Evolutionary conservation across 805 yeast species (phyloP).

Genomic region (Brettanomyces nanus): DNA sequence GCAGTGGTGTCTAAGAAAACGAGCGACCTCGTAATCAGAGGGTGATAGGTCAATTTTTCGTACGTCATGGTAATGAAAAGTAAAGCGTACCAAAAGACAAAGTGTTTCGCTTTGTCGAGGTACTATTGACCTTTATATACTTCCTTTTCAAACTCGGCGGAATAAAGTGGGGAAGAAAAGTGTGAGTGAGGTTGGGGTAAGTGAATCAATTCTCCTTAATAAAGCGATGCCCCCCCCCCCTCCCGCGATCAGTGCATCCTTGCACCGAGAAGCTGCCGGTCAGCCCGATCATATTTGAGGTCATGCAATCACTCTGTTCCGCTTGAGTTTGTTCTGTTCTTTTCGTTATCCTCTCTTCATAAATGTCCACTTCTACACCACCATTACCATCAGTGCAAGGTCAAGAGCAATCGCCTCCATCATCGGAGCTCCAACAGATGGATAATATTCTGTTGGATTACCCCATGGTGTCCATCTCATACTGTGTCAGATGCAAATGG

Average conservation of each 20-base stretch:
- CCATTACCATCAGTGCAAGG: background rate
- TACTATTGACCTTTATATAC: too few relatives aligned
- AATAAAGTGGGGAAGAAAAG: background rate
- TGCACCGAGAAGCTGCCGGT: too few relatives aligned
- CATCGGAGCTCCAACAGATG: background rate
- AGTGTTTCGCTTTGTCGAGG: too few relatives aligned
- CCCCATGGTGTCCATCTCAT: constrained; percentile 62
- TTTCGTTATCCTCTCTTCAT: background rate
- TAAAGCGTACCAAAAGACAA: too few relatives aligned
- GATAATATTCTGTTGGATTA: constrained; percentile 19
- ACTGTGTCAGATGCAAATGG: constrained; percentile 85
- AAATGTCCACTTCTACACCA: background rate
- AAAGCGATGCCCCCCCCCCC: too few relatives aligned
- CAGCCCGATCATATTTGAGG: too few relatives aligned
- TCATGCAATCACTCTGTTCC: background rate
- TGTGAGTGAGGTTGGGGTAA: background rate
- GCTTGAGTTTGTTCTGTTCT: background rate
- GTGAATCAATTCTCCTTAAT: background rate
- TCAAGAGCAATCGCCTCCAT: too few relatives aligned
- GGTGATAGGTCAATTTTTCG: constrained; percentile 67
- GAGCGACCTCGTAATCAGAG: constrained; percentile 53
- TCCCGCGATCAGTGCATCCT: too few relatives aligned
- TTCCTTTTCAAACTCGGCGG: too few relatives aligned
- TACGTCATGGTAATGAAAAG: constrained; percentile 50
- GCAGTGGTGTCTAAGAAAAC: constrained; percentile 54